Percentiles rank a stretch among this genome's conserved stretches.
Conservation (phyloP, 371 early-diverging fungal species). For the Scutellospora calospora region DNA sequence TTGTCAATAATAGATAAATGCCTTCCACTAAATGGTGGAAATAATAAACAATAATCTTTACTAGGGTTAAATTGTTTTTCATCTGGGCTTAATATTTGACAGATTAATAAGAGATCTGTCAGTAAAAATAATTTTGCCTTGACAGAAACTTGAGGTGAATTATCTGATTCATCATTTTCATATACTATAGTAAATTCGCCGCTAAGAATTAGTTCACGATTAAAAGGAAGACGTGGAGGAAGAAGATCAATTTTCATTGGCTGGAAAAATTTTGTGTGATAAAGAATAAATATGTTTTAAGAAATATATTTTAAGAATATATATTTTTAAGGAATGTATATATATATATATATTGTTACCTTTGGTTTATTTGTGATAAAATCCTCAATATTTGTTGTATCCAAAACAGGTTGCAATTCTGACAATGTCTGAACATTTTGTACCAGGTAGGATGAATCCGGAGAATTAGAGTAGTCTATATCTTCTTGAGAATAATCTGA, state of each 20-base stretch:
- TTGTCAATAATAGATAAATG: constrained; percentile 43
- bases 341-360: constrained; percentile 15
- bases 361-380: constrained; percentile 45
- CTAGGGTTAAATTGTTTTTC: neutral
- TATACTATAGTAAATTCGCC: constrained; percentile 39
- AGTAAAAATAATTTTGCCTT: constrained; percentile 43
- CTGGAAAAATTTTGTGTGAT: neutral
- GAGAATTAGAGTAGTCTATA: too few relatives aligned
- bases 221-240: constrained; percentile 33
- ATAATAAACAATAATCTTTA: constrained; percentile 40
- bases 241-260: constrained; percentile 41
- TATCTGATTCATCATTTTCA: neutral
- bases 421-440: neutral
- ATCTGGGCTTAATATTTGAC: constrained; percentile 30
- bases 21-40: constrained; percentile 45
- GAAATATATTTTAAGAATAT: too few relatives aligned
- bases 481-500: too few relatives aligned
- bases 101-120: constrained; percentile 45
- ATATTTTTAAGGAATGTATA: too few relatives aligned
- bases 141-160: neutral
- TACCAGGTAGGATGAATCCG: neutral
- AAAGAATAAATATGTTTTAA: too few relatives aligned
- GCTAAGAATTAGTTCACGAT: constrained; percentile 41
- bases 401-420: neutral
- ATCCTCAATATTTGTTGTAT: constrained; percentile 36